Conservation (phyloP, 169 alveolate species). For the Theileria equi region DNA sequence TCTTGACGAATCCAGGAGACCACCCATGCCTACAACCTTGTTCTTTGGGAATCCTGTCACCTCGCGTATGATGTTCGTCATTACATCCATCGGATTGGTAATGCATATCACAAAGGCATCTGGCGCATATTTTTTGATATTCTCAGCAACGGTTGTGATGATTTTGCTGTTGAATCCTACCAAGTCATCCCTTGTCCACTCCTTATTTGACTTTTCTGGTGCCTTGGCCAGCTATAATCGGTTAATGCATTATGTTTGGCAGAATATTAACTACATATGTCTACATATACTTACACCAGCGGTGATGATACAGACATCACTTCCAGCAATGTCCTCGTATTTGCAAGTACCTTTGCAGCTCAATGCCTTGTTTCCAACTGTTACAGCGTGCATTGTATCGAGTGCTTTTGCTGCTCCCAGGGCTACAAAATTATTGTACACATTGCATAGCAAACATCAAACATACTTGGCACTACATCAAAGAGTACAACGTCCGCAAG, state of each 20-base stretch:
- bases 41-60: conserved; percentile 79
- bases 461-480: conserved; percentile 75
- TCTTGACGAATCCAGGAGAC: conserved; percentile 81
- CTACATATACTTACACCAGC: conserved; percentile 65
- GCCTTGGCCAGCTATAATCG: conserved; percentile 26
- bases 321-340: conserved; percentile 67
- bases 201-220: conserved; percentile 64
- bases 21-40: conserved; percentile 83
- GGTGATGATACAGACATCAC: conserved; percentile 81
- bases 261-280: not conserved
- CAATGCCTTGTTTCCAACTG: conserved; percentile 64
- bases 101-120: conserved; percentile 81
- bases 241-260: not conserved
- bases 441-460: conserved; percentile 5
- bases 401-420: conserved; percentile 73
- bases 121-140: conserved; percentile 76
- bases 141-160: conserved; percentile 78
- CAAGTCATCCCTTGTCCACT: conserved; percentile 82
- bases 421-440: conserved; percentile 7
- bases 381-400: conserved; percentile 74
- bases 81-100: conserved; percentile 84
- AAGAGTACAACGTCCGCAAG: conserved; percentile 76
- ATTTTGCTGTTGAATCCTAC: conserved; percentile 76
- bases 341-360: conserved; percentile 70
- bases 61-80: conserved; percentile 74